Evolutionary conservation across 768 basidiomycete genomes (phyloP), one percentile per base, ranked within the genome.

Genomic region (Xanthoconium stramineum): DNA sequence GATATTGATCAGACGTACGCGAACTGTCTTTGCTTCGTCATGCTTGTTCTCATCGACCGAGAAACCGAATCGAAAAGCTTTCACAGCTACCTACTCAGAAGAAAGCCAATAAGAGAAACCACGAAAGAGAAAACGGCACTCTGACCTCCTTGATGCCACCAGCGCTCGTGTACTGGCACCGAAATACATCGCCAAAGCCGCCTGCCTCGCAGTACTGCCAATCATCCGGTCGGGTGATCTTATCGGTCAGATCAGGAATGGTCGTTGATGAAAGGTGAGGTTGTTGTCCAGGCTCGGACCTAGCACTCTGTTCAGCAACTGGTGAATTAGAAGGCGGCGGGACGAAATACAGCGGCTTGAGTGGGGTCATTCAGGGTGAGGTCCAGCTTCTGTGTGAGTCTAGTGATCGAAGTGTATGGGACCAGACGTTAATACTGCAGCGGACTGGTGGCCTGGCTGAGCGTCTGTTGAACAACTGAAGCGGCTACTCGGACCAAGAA

Each of bases 111-210:
- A 6, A 30, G 33, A n/a, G 10, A 29, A 14, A 42, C 20, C 3
- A 3, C 19, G 24, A 3, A 29, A 30, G 39, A 5, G 30, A 32
- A 20, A 35, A 44, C 2, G 24, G 12, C 12, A 10, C 14, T 37
- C 47, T 14, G 8, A 57, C 56, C 46, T 52, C 30, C 36, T 35
- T 44, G 12, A 58, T 17, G 24, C 46, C 40, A 6, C 6, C 33
- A 6, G 3, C 33, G 33, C n/a, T 50, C 37, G 7, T 37, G 52
- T 37, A 60, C n/a, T 4, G 48, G 30, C 57, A 53, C 10, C 20
- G 47, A 19, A 45, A 59, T 8, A 53, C 51, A n/a, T 59, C 57
- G 7, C 59, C 51, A 38, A 53, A 59, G 17, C 47, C 50, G 1
- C 57, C 51, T 28, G 51, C 47, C 4, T n/a, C 56, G 6, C 20